Evolutionary conservation across 139 green algal genomes (phyloP).

Genomic region (Micromonas pusilla): DNA sequence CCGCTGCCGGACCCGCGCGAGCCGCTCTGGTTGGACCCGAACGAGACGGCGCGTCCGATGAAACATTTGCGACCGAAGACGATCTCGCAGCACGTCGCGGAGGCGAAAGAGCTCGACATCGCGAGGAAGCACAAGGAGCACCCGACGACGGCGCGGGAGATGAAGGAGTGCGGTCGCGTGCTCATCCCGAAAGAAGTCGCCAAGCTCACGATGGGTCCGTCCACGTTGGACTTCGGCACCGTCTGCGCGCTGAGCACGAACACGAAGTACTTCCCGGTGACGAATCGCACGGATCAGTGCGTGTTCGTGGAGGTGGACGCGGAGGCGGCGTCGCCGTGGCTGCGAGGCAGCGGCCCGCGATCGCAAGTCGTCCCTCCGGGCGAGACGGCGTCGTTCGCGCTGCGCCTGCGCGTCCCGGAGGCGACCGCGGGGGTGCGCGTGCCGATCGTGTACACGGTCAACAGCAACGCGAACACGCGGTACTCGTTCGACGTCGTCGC

Average conservation of each 20-base stretch:
- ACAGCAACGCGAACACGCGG: conserved; percentile 55
- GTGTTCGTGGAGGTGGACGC: conserved; percentile 54
- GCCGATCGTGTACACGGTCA: conserved; percentile 59
- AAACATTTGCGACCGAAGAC: conserved; percentile 19
- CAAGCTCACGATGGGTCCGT: conserved; percentile 25
- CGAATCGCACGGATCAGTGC: conserved; percentile 47
- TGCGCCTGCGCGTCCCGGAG: conserved; percentile 38
- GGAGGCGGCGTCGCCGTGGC: conserved; percentile 1
- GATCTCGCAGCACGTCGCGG: neutral
- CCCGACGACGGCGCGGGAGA: conserved; percentile 2
- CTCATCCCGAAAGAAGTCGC: conserved; percentile 26
- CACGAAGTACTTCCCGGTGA: conserved; percentile 46
- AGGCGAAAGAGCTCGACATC: conserved; percentile 11
- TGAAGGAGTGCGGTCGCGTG: conserved; percentile 18
- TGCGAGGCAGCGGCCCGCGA: neutral
- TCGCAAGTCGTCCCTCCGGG: conserved; percentile 32
- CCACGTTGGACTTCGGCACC: conserved; percentile 32
- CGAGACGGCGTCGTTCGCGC: conserved; percentile 44
- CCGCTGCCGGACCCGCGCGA: conserved; percentile 13
- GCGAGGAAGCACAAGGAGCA: conserved; percentile 8
- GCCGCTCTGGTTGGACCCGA: conserved; percentile 18
- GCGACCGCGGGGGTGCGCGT: conserved; percentile 36
- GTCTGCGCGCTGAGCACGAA: conserved; percentile 25
- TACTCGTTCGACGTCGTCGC: conserved; percentile 50
- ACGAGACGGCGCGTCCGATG: neutral